Evolutionary conservation across 441 rosid genomes (phyloP).

Genomic region (Adansonia grandidieri): DNA sequence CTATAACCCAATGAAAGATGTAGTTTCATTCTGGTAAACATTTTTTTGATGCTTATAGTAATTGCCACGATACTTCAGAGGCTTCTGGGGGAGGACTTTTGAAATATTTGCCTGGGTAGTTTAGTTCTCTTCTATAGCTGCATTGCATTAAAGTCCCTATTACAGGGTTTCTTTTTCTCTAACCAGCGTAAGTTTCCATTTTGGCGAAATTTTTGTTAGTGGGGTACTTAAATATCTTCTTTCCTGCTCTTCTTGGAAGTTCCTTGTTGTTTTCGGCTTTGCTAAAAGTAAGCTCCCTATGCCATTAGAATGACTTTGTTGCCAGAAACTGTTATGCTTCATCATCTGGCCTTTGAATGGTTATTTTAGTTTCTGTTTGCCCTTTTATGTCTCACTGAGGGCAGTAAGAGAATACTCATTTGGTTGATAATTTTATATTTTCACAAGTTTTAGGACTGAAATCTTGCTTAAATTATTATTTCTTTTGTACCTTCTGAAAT

Average conservation of each 20-base stretch:
- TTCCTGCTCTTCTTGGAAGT: too few relatives aligned
- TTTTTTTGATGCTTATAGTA: background rate
- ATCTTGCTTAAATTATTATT: too few relatives aligned
- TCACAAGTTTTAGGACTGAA: background rate
- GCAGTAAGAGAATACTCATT: background rate
- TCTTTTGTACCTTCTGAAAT: too few relatives aligned
- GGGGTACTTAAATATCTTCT: too few relatives aligned
- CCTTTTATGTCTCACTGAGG: background rate
- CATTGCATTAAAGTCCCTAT: background rate
- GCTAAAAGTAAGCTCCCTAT: background rate
- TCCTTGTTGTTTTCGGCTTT: background rate
- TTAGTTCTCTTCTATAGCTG: background rate
- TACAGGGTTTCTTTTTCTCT: background rate
- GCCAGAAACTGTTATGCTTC: background rate
- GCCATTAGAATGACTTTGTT: background rate
- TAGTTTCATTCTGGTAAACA: background rate
- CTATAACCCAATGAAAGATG: background rate
- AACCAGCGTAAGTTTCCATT: background rate
- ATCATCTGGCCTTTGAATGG: background rate
- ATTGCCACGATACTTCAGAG: background rate
- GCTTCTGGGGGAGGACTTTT: background rate
- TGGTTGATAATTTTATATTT: background rate
- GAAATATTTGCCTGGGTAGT: background rate
- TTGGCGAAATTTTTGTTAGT: background rate
- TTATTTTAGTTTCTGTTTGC: background rate